Percentiles rank a stretch among this genome's conserved stretches.
These are phyloP conservation scores for Anethum foeniculum DNA, from an alignment of 140 eudicot species.

Conservation along the genomic window DNA sequence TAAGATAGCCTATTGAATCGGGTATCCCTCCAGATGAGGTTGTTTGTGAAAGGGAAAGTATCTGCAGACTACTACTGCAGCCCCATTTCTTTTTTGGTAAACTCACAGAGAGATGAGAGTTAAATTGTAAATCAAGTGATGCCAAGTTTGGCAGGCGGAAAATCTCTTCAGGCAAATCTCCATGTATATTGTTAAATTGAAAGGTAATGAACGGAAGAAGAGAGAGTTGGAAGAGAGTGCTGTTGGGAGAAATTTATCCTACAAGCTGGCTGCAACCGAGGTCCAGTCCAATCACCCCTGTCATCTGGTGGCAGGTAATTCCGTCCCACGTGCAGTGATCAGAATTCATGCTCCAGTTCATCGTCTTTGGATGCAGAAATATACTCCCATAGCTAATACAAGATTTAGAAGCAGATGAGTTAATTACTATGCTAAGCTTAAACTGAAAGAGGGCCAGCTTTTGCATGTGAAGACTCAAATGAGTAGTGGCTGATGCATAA, in stretches of 20 bases:
- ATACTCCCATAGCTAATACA: not conserved
- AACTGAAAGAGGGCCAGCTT: slow-evolving; percentile 6
- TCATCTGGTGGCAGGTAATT: slow-evolving; percentile 14
- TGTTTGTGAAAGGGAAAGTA: slow-evolving; percentile 6
- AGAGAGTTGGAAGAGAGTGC: slow-evolving; percentile 33
- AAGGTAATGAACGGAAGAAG: slow-evolving; percentile 35
- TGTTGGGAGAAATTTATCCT: slow-evolving; percentile 30
- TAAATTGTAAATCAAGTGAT: slow-evolving; percentile 1
- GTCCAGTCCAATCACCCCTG: slow-evolving; percentile 24
- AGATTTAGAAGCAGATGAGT: not conserved
- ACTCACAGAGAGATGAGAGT: slow-evolving; percentile 14
- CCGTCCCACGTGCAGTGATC: slow-evolving; percentile 44
- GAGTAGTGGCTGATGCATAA: not conserved
- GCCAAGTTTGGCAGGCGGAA: slow-evolving; percentile 19
- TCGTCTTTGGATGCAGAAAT: slow-evolving; percentile 20
- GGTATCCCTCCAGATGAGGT: slow-evolving; percentile 5
- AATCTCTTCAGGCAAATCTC: slow-evolving; percentile 22
- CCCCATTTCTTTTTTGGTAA: slow-evolving; percentile 16
- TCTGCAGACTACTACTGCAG: slow-evolving; percentile 16
- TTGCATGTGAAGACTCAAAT: not conserved
- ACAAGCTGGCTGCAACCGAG: slow-evolving; percentile 29
- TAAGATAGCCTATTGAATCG: slow-evolving; percentile 13
- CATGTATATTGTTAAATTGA: not conserved
- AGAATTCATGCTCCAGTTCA: slow-evolving; percentile 26
- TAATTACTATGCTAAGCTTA: not conserved